Evolutionary conservation across 1,284 basidiomycete species (phyloP).

Genomic region (Irpex sp.): DNA sequence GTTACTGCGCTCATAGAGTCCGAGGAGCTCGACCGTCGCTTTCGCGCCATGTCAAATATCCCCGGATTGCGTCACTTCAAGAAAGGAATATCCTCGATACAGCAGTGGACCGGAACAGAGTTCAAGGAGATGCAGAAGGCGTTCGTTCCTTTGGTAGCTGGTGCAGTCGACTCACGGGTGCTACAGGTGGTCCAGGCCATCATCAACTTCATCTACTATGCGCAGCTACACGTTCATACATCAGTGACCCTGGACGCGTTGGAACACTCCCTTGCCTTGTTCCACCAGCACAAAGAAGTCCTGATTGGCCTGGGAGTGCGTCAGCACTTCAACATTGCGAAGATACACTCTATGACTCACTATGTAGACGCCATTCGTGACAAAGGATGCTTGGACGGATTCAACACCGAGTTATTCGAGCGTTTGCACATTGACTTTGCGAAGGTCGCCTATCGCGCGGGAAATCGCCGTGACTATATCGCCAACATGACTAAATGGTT

Average conservation of each 20-base stretch:
- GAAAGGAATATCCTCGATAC: slow-evolving; percentile 21
- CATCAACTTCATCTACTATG: slow-evolving; percentile 27
- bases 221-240: slow-evolving; percentile 18
- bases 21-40: slow-evolving; percentile 21
- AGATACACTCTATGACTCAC: slow-evolving; percentile 24
- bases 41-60: slow-evolving; percentile 14
- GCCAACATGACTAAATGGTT: slow-evolving; percentile 27
- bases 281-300: slow-evolving; percentile 25
- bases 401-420: slow-evolving; percentile 26
- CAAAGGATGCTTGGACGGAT: slow-evolving; percentile 19
- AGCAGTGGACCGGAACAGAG: slow-evolving; percentile 24
- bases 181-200: slow-evolving; percentile 16
- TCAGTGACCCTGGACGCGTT: slow-evolving; percentile 10
- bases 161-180: slow-evolving; percentile 3
- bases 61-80: slow-evolving; percentile 22
- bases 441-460: slow-evolving; percentile 24
- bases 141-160: slow-evolving; percentile 22
- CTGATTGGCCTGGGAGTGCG: slow-evolving; percentile 20
- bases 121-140: slow-evolving; percentile 22
- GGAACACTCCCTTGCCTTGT: slow-evolving; percentile 14
- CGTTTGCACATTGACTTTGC: slow-evolving; percentile 27
- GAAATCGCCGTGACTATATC: slow-evolving; percentile 21
- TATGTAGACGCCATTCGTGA: slow-evolving; percentile 19
- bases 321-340: slow-evolving; percentile 28
- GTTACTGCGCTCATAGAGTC: slow-evolving; percentile 15